Evolutionary conservation across 1,284 basidiomycete genomes (phyloP).

Genomic region (Heterobasidion annosum): DNA sequence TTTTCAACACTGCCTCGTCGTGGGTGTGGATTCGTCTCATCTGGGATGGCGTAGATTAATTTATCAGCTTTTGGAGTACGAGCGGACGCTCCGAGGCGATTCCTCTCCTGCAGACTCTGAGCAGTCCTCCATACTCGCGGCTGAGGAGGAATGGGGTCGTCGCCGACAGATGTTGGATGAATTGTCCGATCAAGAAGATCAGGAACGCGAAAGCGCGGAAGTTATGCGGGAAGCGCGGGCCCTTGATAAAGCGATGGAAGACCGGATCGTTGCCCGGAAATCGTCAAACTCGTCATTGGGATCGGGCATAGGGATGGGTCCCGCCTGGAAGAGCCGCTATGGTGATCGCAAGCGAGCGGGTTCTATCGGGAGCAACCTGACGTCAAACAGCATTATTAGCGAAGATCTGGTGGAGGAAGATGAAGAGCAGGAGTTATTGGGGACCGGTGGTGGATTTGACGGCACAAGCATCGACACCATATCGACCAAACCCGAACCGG

Average conservation of each 20-base stretch:
- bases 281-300: slow-evolving; percentile 54
- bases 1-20: slow-evolving; percentile 14
- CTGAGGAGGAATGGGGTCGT: slow-evolving; percentile 81
- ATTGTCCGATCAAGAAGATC: slow-evolving; percentile 35
- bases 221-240: slow-evolving; percentile 67
- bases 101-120: slow-evolving; percentile 44
- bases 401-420: slow-evolving; percentile 77
- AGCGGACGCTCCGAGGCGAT: slow-evolving; percentile 62
- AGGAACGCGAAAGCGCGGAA: slow-evolving; percentile 46
- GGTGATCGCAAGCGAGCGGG: slow-evolving; percentile 53
- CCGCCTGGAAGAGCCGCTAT: slow-evolving; percentile 55
- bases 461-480: slow-evolving; percentile 24
- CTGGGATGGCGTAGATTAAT: slow-evolving; percentile 58
- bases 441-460: slow-evolving; percentile 61
- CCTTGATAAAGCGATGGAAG: slow-evolving; percentile 77
- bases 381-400: slow-evolving; percentile 58
- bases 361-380: slow-evolving; percentile 61
- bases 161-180: slow-evolving; percentile 62
- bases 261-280: slow-evolving; percentile 65
- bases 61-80: slow-evolving; percentile 93
- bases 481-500: slow-evolving; percentile 27
- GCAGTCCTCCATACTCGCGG: slow-evolving; percentile 40
- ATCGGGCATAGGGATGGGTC: slow-evolving; percentile 62
- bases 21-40: slow-evolving; percentile 4
- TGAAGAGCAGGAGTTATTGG: slow-evolving; percentile 62